Evolutionary conservation across 495 filamentous ascomycete species (phyloP).

Genomic region (Aspergillus homomorphus): DNA sequence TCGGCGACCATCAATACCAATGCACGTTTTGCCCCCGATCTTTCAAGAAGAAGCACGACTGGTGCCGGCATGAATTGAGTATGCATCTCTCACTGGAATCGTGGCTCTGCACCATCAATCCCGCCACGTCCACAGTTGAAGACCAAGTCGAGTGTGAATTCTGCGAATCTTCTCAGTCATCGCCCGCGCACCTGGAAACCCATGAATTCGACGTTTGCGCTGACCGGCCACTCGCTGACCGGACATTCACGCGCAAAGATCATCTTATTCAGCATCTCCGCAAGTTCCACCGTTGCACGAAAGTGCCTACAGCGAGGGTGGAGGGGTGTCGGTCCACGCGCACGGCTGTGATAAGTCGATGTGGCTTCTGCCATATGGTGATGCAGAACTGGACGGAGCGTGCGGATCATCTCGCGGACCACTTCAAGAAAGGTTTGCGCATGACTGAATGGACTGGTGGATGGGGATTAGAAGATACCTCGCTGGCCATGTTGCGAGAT

Average conservation of each 20-base stretch:
- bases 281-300: conserved; percentile 67
- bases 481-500: conserved; percentile 59
- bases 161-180: conserved; percentile 58
- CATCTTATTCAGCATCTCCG: conserved; percentile 79
- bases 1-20: conserved; percentile 54
- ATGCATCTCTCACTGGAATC: conserved; percentile 73
- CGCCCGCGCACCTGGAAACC: conserved; percentile 59
- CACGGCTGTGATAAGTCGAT: conserved; percentile 60
- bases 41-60: conserved; percentile 82
- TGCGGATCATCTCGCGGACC: conserved; percentile 62
- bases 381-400: conserved; percentile 61
- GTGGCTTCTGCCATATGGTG: conserved; percentile 64
- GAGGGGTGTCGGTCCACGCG: conserved; percentile 64
- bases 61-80: conserved; percentile 80
- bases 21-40: conserved; percentile 83
- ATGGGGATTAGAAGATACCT: conserved; percentile 63
- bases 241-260: conserved; percentile 82
- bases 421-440: conserved; percentile 63
- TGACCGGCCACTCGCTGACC: conserved; percentile 58
- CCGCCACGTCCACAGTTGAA: conserved; percentile 8
- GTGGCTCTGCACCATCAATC: conserved; percentile 59
- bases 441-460: conserved; percentile 73
- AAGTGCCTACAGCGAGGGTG: conserved; percentile 58
- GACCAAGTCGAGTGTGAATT: conserved; percentile 54
- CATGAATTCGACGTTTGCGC: conserved; percentile 72